Percentiles rank a stretch among this genome's conserved stretches.
Conservation (phyloP, 108 stramenopile genomes). For the Aureococcus anophagefferens region DNA sequence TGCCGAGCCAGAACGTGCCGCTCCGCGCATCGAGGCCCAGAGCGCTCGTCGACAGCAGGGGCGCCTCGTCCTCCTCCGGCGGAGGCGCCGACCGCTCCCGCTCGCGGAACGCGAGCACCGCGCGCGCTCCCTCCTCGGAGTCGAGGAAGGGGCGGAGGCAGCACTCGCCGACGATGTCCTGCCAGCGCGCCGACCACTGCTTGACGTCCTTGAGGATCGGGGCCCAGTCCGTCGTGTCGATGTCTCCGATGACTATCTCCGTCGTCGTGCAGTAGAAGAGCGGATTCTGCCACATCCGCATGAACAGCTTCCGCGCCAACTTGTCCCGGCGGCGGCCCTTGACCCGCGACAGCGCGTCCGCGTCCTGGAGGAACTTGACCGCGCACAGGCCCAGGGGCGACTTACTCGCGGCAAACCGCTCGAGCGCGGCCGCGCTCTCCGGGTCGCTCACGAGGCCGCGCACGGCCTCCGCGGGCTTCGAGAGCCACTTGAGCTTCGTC, state of each 20-base stretch:
- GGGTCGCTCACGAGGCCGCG: constrained; percentile 16
- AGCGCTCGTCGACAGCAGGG: no score
- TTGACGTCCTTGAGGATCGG: constrained; percentile 19
- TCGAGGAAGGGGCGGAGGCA: constrained; percentile 22
- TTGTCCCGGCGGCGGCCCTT: constrained; percentile 7
- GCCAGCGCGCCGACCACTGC: constrained; percentile 17
- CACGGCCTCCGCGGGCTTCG: constrained; percentile 10
- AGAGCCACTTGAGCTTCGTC: constrained; percentile 30
- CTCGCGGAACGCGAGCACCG: not conserved
- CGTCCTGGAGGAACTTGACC: constrained; percentile 19
- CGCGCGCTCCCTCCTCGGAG: not conserved
- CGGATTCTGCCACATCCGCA: constrained; percentile 14
- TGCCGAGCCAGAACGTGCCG: no score
- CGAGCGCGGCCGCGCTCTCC: not conserved
- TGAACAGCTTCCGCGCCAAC: constrained; percentile 18
- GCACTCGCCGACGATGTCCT: constrained; percentile 12
- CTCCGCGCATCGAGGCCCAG: no score
- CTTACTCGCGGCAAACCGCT: not conserved
- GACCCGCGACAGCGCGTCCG: constrained; percentile 13
- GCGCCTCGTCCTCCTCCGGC: no score
- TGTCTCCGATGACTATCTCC: constrained; percentile 21
- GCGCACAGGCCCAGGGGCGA: constrained; percentile 15
- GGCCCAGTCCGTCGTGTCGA: constrained; percentile 16
- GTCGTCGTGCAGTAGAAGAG: constrained; percentile 31
- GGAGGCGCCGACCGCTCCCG: no score